Base-by-base conservation (phyloP, 192 early-diverging fungal species). In the Coemansia sp. region DNA sequence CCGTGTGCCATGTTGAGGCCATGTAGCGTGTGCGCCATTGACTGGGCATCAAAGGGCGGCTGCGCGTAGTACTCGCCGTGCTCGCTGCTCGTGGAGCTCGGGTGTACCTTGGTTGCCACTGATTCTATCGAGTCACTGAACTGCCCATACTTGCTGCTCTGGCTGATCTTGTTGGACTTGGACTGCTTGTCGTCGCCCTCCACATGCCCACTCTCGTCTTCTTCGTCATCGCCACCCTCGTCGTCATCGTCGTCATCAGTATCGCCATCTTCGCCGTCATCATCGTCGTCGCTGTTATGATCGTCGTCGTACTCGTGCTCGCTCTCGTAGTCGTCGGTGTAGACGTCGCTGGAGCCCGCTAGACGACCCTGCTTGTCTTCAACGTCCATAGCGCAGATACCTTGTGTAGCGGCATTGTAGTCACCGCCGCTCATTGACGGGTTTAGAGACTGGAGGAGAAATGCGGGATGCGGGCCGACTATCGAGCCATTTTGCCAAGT, bases 221-320 rank as follows among this genome's bases (percentile, higher is more conserved):
- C 58, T 3, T 69, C 70, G 8, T 48, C 66, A 2, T 70, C 75
- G 20, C 59, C 55, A 25, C 37, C 62, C 2, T 53, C 61, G 18
- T 42, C 33, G 3, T 69, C 63, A 1, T 63, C 45, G 0, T 47
- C 62, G 3, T 64, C 60, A 9, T 64, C 66, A 23, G 28, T 52
- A 9, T 65, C 69, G 4, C 35, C 65, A 3, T 65, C 69, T 10
- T 56, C 34, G 9, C 64, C 70, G 12, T 72, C 66, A 2, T 59
- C 76, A 3, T 77, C 66, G 0, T 45, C 69, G n/a, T 64, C 61
- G 4, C 65, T 67, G 38, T 69, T 41, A 21, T 71, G 43, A n/a
- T 43, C 62, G 12, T 63, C 34, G 31, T 58, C 65, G 18, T 59
- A 18, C n/a, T 58, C 61, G 26, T 53, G 45, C 33, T 39, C 42